Evolutionary conservation across 192 early-diverging fungal genomes (phyloP), one percentile per base, ranked within the genome.

Genomic region (Coemansia guatemalensis): DNA sequence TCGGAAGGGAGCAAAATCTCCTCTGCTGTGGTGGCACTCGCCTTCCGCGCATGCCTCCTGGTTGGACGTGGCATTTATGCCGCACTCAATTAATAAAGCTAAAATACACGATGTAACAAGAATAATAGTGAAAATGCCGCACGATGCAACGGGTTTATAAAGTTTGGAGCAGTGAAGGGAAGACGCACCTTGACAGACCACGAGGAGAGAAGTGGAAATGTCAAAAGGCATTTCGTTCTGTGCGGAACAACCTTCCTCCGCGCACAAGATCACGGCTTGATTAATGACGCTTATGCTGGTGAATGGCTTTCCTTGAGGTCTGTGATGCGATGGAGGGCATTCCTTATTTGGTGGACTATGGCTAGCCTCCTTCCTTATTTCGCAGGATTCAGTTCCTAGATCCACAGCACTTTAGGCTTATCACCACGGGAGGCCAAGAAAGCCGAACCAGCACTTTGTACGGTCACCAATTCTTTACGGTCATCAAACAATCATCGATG

Each of bases 21-120:
- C 54, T 70, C 74, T 27, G 68, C 74, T 7, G 68, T 75, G 12
- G 66, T 69, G 20, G 67, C 73, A 21, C 73, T 75, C 25, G 73
- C 69, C 61, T 75, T 75, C 20, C 67, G 67, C 41, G 67, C 67
- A 54, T 69, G 64, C 29, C 64, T 30, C 56, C 72, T 68, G 53
- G 39, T 41, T 6, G 66, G 72, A 18, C 72, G 72, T 33, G 72
- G 29, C 72, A 74, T 74, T 58, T 48, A 17, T 8, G 14, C 39
- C 12, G 14, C 39, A 44, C 39, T 17, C 14, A 17, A 44, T 44
- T 44, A 44, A 44, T 44, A 44, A 44, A 44, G 14, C 11, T 44
- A 44, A 17, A 44, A 44, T 44, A 44, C 39, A 44, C 39, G 39
- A 44, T 17, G 39, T 44, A 44, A 44, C 39, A 44, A 44, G 4